Percentiles rank a stretch among this genome's conserved stretches.
Evolutionary conservation across 345 rosid genomes (phyloP).

Genomic region (Populus deltoides): DNA sequence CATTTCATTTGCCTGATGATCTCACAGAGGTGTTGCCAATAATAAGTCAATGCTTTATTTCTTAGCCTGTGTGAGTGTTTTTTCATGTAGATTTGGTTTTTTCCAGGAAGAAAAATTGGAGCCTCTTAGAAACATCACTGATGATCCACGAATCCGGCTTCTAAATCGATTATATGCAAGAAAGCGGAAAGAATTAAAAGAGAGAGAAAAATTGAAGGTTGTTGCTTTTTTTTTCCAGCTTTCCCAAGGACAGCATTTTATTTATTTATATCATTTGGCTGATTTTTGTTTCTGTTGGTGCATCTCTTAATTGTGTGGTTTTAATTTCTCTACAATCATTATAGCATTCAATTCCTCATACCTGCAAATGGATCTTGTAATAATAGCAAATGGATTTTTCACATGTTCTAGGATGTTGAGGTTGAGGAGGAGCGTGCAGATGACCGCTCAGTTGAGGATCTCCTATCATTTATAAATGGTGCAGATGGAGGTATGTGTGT

Average conservation of each 20-base stretch:
- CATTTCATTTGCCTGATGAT: slow-evolving; percentile 90
- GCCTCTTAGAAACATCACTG: slow-evolving; percentile 73
- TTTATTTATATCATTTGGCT: not conserved
- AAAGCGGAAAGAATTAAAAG: slow-evolving; percentile 81
- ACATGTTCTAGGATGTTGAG: slow-evolving; percentile 56
- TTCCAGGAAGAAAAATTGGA: slow-evolving; percentile 86
- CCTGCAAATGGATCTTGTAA: slow-evolving; percentile 7
- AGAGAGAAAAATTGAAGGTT: slow-evolving; percentile 75
- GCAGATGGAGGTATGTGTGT: slow-evolving; percentile 51
- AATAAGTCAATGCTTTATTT: slow-evolving; percentile 1
- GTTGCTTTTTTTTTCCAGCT: not conserved
- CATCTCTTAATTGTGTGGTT: not conserved
- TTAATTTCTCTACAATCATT: not conserved
- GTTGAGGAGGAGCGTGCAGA: slow-evolving; percentile 71
- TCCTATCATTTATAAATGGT: slow-evolving; percentile 76
- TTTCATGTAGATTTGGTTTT: slow-evolving; percentile 17
- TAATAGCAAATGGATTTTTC: slow-evolving; percentile 6
- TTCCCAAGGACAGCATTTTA: not conserved
- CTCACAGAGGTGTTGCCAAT: slow-evolving; percentile 73
- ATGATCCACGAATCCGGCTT: slow-evolving; percentile 85
- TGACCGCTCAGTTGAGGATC: slow-evolving; percentile 88
- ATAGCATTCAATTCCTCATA: not conserved
- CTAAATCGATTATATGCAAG: slow-evolving; percentile 77
- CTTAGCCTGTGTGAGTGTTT: slow-evolving; percentile 5
- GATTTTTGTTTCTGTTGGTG: not conserved